These are phyloP conservation scores for Ophiosphaerella korrae DNA, from an alignment of 2,329 filamentous ascomycete genomes.

Conservation along the genomic window DNA sequence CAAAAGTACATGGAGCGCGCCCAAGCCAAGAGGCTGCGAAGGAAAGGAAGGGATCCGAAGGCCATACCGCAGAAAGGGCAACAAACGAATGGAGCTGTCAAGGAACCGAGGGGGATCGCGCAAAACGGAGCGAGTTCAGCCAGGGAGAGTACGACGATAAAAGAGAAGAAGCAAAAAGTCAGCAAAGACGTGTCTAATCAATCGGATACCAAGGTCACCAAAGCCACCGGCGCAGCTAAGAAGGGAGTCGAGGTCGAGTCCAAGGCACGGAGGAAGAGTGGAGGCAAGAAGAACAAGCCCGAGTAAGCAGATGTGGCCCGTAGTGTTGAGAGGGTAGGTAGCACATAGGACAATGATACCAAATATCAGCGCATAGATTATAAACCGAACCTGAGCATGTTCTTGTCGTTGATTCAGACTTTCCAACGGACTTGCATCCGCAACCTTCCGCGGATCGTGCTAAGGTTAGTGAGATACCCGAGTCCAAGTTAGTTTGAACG, in stretches of 20 bases:
- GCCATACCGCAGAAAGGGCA: constrained; percentile 30
- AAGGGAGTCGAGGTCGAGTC: constrained; percentile 20
- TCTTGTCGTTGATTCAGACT: not conserved
- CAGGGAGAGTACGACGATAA: not conserved
- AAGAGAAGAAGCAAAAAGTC: constrained; percentile 18
- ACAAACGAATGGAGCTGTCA: constrained; percentile 7
- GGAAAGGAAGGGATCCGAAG: constrained; percentile 56
- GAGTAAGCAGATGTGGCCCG: not conserved
- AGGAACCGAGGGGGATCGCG: not conserved
- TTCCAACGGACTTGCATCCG: no score
- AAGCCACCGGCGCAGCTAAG: constrained; percentile 7
- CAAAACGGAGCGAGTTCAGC: not conserved
- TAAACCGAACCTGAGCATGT: not conserved
- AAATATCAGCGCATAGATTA: not conserved
- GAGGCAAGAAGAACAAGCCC: constrained; percentile 25
- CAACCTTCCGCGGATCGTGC: no score
- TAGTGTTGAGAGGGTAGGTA: not conserved
- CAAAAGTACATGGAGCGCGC: constrained; percentile 54
- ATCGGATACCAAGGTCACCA: constrained; percentile 7
- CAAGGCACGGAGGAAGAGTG: constrained; percentile 27
- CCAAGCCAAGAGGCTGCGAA: constrained; percentile 49
- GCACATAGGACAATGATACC: not conserved
- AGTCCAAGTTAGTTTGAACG: no score
- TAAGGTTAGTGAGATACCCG: no score
- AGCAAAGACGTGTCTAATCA: constrained; percentile 2